Conservation (phyloP, 345 rosid species). For the Clarkia xantiana region DNA sequence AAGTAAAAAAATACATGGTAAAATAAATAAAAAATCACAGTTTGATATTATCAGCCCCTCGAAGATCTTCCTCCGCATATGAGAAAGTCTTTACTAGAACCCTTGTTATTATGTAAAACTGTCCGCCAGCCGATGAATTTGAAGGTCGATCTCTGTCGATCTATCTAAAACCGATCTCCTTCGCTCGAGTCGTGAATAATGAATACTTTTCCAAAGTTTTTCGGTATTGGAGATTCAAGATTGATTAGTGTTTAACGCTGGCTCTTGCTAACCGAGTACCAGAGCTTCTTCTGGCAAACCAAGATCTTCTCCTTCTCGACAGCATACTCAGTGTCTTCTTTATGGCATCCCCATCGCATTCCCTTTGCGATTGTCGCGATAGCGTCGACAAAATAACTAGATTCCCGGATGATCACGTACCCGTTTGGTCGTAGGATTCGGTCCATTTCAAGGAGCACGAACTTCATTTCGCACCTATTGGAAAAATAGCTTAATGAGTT, state of each 20-base stretch:
- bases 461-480: constrained; percentile 82
- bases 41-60: no score
- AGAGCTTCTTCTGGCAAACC: constrained; percentile 87
- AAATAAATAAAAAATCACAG: no score
- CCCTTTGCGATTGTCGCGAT: constrained; percentile 59
- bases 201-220: background rate
- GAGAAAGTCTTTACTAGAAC: no score
- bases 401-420: constrained; percentile 65
- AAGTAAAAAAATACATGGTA: no score
- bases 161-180: no score
- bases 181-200: no score
- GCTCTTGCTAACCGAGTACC: constrained; percentile 43
- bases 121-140: no score
- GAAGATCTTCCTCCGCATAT: no score
- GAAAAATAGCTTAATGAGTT: background rate
- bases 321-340: constrained; percentile 58
- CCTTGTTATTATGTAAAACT: no score
- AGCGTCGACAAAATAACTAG: constrained; percentile 59
- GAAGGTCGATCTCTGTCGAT: no score
- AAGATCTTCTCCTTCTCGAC: constrained; percentile 63
- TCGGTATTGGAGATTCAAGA: background rate
- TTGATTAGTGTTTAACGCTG: background rate
- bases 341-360: constrained; percentile 73
- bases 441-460: constrained; percentile 86
- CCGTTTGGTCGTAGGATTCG: constrained; percentile 75